Base-by-base conservation (phyloP, 106 monocot genomes). In the Cymbidium sinense region DNA sequence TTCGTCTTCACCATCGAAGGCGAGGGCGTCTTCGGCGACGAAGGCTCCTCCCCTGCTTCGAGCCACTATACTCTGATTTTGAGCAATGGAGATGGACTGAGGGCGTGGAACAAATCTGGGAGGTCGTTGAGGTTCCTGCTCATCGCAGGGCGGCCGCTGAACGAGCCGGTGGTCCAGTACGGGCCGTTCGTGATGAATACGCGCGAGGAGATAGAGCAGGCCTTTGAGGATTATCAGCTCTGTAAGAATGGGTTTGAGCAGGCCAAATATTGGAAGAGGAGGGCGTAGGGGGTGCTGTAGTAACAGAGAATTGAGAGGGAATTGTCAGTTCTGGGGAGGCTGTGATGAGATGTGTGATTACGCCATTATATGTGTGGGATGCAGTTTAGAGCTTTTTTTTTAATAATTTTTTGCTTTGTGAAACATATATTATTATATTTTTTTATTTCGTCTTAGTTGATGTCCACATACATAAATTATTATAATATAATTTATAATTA, bases 181-280 rank as follows among this genome's bases (percentile, higher is more conserved):
- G 93, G 93, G 34, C 93, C 91, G 3, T 96, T 93, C 39, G 96
- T 96, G 51, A 96, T 96, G 96, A 96, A 96, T 83, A 91, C 89
- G 1, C 77, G 81, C 7, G 88, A 86, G 33, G 96, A 93, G 91
- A 96, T 96, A 43, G 83, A 93, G 71, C 81, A 77, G 80, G 77
- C 96, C 3, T 70, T 91, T 47, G 80, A 86, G 31, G 96, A 96
- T 76, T 96, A 86, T 70, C 85, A 85, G 43, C 64, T 74, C 17
- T 89, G 54, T 64, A 76, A 58, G 55, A 96, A 96, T 73, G 96
- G 96, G 31, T 96, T 93, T 76, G 96, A 96, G 88, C 91, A 93
- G 74, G 96, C 96, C 76, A 75, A 62, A 75, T 79, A 86, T 27
- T 96, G 93, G 96, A 91, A 71, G 71, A 25, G 0, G 25, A 13